Evolutionary conservation across 2,329 filamentous ascomycete species (phyloP), one percentile per base, ranked within the genome.

Genomic region (Clarireedia hainanense): DNA sequence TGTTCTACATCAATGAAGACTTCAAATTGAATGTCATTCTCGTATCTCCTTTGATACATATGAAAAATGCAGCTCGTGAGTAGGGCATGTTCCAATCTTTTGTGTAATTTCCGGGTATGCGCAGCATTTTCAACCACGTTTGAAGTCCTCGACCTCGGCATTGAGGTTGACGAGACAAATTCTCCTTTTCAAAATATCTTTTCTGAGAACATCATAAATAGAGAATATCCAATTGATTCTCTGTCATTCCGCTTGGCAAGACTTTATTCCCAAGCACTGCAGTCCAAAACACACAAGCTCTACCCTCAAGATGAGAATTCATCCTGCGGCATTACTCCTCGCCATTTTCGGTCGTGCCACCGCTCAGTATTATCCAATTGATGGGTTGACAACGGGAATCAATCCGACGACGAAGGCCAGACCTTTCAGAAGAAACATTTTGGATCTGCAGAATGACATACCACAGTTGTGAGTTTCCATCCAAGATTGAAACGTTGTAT

Each of bases 361-460:
- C 47, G 40, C 47, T 15, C 53, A 56, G 23, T 56, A 53, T 47
- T 56, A 53, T 50, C 17, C 47, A 14, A 55, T 64, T 24, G 52
- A 50, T 3, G 64, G 63, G n/a, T 43, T 60, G 26, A 59, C 61
- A 15, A 64, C 62, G 17, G 62, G 61, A 12, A 45, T 58, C 52
- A 57, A 56, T 46, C 26, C 39, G 6, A 46, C 45, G 36, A 52
- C 58, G 23, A 59, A 61, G 12, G 57, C 57, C 7, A 50, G 63
- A 47, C 64, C 64, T 17, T 39, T 56, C 9, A 60, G 65, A 55
- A 55, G 55, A 7, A 61, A 66, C 27, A 63, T 67, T 24, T 24
- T 60, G 3, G 59, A 64, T 52, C 55, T 67, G 6, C 57, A 63
- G 27, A 59, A 63, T 20, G 60, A 64, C 56, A 9, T 14, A 3